These are phyloP conservation scores for Oemleria cerasiformis DNA, from an alignment of 306 rosid species.

Conservation along the genomic window DNA sequence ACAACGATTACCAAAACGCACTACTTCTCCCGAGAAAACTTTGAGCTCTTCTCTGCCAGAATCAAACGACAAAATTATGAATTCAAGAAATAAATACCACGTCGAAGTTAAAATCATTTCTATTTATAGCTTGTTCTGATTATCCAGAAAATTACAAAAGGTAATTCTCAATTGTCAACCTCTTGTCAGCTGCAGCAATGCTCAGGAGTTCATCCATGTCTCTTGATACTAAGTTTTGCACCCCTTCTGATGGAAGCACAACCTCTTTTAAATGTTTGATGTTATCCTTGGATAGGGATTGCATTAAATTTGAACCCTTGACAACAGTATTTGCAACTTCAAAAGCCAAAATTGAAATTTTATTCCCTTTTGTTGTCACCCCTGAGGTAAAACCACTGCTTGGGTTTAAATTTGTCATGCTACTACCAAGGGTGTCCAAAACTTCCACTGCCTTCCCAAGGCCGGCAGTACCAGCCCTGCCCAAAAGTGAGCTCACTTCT, in stretches of 20 bases:
- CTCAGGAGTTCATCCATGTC: slow-evolving; percentile 86
- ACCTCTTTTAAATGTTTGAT: slow-evolving; percentile 84
- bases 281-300: slow-evolving; percentile 90
- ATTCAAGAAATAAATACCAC: slow-evolving; percentile 23
- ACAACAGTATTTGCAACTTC: slow-evolving; percentile 98
- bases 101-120: slow-evolving; percentile 7
- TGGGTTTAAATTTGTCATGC: slow-evolving; percentile 85
- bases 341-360: slow-evolving; percentile 90
- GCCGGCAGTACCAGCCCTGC: slow-evolving; percentile 96
- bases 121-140: neutral
- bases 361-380: slow-evolving; percentile 77
- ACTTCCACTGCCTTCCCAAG: slow-evolving; percentile 99
- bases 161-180: slow-evolving; percentile 42
- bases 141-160: neutral
- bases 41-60: slow-evolving; percentile 90
- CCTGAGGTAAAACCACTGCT: slow-evolving; percentile 85
- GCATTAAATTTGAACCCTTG: slow-evolving; percentile 94
- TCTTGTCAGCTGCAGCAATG: slow-evolving; percentile 93
- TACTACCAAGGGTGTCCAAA: slow-evolving; percentile 96
- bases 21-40: slow-evolving; percentile 90
- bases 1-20: slow-evolving; percentile 98
- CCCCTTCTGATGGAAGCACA: slow-evolving; percentile 89
- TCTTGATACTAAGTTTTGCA: slow-evolving; percentile 75
- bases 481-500: slow-evolving; percentile 89
- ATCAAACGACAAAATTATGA: slow-evolving; percentile 34